Percentiles rank a stretch among this genome's conserved stretches.
Conservation (phyloP, 73 alveolate species). For the Uronychia setigera region DNA sequence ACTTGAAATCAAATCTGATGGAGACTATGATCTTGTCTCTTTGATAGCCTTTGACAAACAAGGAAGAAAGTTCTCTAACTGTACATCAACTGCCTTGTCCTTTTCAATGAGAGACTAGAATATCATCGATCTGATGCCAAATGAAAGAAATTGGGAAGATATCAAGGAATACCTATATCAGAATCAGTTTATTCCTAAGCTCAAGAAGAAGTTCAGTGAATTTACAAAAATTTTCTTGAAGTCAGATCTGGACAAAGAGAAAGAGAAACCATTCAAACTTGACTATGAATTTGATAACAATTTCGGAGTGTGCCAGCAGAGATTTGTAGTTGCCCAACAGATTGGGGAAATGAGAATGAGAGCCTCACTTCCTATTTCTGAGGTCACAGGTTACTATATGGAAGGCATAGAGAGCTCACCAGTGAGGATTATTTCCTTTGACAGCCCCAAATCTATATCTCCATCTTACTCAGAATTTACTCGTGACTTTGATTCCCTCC, state of each 20-base stretch:
- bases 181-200: constrained; percentile 20
- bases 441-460: constrained; percentile 6
- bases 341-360: constrained; percentile 49
- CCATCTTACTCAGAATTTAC: constrained; percentile 28
- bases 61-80: constrained; percentile 66
- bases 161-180: neutral
- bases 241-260: neutral
- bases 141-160: constrained; percentile 14
- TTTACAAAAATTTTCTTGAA: constrained; percentile 8
- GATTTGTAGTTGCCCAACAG: constrained; percentile 5
- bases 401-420: constrained; percentile 25
- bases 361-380: constrained; percentile 20
- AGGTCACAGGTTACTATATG: constrained; percentile 1
- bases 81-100: constrained; percentile 22
- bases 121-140: neutral
- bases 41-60: constrained; percentile 45
- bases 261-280: neutral
- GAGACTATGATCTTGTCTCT: constrained; percentile 18
- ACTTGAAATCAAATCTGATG: constrained; percentile 22
- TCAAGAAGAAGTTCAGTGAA: constrained; percentile 39
- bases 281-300: constrained; percentile 40
- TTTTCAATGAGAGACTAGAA: constrained; percentile 28
- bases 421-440: constrained; percentile 45
- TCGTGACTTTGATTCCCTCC: constrained; percentile 22
- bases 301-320: constrained; percentile 56